phyloP scores from a whole-genome alignment of 805 yeast genomes.

The Brettanomyces anomalus region DNA sequence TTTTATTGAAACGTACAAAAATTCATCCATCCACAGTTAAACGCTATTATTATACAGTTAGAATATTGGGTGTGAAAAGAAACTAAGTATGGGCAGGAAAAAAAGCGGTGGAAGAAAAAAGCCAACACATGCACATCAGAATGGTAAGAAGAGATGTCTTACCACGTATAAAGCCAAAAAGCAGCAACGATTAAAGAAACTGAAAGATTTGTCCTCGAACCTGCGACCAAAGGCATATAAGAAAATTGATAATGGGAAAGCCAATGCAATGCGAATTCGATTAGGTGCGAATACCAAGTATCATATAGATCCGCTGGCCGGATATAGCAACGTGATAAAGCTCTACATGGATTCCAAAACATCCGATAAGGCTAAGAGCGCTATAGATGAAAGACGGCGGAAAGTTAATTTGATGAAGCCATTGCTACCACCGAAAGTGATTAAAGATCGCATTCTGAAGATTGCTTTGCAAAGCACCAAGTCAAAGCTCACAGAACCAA shows the following conservation, averaged over 20 bases:
- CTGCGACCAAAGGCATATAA: constrained; percentile 12
- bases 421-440: neutral
- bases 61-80: too few relatives aligned
- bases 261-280: neutral
- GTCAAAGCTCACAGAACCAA: neutral
- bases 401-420: neutral
- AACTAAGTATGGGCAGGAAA: too few relatives aligned
- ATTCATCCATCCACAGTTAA: too few relatives aligned
- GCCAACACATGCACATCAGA: too few relatives aligned
- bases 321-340: constrained; percentile 8
- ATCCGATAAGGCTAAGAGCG: too few relatives aligned
- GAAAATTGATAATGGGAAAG: neutral
- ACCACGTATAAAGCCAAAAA: constrained; percentile 12
- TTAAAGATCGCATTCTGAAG: neutral
- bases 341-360: too few relatives aligned
- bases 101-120: too few relatives aligned
- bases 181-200: constrained; percentile 5
- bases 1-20: too few relatives aligned
- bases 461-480: neutral
- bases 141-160: constrained; percentile 4
- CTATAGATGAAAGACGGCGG: too few relatives aligned
- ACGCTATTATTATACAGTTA: too few relatives aligned
- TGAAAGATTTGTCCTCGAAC: constrained; percentile 10
- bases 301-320: constrained; percentile 10
- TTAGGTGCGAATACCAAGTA: constrained; percentile 3